Evolutionary conservation across 306 rosid genomes (phyloP).

Genomic region (Cicer chorassanicum): DNA sequence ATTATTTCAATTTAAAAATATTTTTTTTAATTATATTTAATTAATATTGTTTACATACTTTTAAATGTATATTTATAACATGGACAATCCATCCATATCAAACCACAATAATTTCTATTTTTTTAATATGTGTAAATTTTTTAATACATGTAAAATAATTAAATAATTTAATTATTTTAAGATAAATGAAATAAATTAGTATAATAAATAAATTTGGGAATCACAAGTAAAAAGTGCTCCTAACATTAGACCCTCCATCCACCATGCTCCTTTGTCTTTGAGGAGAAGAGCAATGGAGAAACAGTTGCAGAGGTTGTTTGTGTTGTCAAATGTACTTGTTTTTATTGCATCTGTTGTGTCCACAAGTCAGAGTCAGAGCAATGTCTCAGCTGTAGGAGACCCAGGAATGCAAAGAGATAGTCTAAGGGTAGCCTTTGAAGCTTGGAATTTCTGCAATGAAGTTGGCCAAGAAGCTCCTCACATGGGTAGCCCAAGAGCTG

Average conservation of each 20-base stretch:
- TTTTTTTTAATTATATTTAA: too few relatives aligned
- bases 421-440: slow-evolving; percentile 84
- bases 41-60: too few relatives aligned
- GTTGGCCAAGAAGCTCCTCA: slow-evolving; percentile 80
- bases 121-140: too few relatives aligned
- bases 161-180: too few relatives aligned
- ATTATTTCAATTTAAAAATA: too few relatives aligned
- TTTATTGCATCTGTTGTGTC: slow-evolving; percentile 39
- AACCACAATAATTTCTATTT: too few relatives aligned
- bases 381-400: slow-evolving; percentile 73
- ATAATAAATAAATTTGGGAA: background rate
- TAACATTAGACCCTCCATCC: slow-evolving; percentile 27
- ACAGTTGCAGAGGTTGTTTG: slow-evolving; percentile 39
- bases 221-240: slow-evolving; percentile 19
- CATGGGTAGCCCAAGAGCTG: slow-evolving; percentile 86
- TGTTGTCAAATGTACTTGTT: slow-evolving; percentile 45
- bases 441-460: slow-evolving; percentile 95
- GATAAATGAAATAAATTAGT: background rate
- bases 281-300: slow-evolving; percentile 46
- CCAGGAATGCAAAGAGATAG: slow-evolving; percentile 84
- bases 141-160: too few relatives aligned
- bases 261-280: slow-evolving; percentile 37
- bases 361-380: slow-evolving; percentile 23
- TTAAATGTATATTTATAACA: too few relatives aligned
- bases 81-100: too few relatives aligned